Evolutionary conservation across 148 eudicot genomes (phyloP), one percentile per base, ranked within the genome.

Genomic region (Suaeda aralocaspica): DNA sequence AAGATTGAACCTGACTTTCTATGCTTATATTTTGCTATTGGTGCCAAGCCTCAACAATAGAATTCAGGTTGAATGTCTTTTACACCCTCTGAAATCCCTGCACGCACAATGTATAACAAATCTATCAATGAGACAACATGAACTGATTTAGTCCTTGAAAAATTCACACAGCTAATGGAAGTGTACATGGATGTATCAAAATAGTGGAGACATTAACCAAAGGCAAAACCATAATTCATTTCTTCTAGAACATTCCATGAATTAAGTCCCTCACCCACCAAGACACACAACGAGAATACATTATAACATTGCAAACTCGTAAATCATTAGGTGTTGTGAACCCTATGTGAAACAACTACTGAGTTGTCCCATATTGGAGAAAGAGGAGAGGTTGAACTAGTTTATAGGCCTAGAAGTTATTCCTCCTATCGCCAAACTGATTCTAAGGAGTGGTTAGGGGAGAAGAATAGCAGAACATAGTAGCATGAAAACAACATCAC

Each of bases 11-110:
- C 97, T 94, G 99, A 76, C 97, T 91, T 80, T 94, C 99, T 72
- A 86, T 85, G 73, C 84, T 89, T 77, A 91, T 78, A n/a, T 68
- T 88, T 82, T 69, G 96, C 99, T 56, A 94, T 64, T 53, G 97
- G 88, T 79, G 77, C 82, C 83, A 72, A 66, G 96, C 91, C 78
- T 87, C 84, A 72, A 87, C 68, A 24, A 91, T 69, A 15, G 96
- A 97, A 77, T n/a, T 88, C 78, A 70, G 91, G 76, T 58, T 89
- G 79, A 74, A 64, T 78, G 78, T 87, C 81, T 49, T 94, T 89
- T 68, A n/a, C n/a, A 87, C 75, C 76, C 74, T 84, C 64, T 85
- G 83, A 94, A 91, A 75, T 91, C 90, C 99, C 99, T 94, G 85
- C 76, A 82, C 49, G 50, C 50, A 72, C 42, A 76, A 62, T 62